Evolutionary conservation across 148 eudicot species (phyloP).

Genomic region (Heliamphora exappendiculata): DNA sequence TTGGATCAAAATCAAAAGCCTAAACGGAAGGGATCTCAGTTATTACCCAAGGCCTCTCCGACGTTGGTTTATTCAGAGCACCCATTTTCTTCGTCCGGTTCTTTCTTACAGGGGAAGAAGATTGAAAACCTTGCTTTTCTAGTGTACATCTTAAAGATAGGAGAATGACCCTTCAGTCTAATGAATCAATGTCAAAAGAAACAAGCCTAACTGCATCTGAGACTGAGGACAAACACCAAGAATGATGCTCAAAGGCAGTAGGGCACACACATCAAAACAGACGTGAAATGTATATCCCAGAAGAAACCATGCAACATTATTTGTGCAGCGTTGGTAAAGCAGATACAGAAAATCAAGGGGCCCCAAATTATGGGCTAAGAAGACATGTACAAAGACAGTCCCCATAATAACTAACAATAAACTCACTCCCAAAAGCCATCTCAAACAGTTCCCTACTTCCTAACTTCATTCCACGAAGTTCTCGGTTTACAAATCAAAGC

Average conservation of each 20-base stretch:
- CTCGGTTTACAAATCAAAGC: slow-evolving; percentile 16
- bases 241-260: neutral
- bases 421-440: slow-evolving; percentile 18
- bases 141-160: no score
- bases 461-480: neutral
- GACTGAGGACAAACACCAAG: no score
- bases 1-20: no score
- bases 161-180: no score
- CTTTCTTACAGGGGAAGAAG: no score
- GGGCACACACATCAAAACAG: neutral
- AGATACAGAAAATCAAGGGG: slow-evolving; percentile 16
- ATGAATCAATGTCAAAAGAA: no score
- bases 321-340: slow-evolving; percentile 18
- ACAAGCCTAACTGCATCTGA: no score
- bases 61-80: no score
- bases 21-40: no score
- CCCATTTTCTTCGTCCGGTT: no score
- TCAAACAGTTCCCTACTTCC: neutral
- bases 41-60: no score
- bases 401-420: slow-evolving; percentile 19
- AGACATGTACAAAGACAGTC: slow-evolving; percentile 37
- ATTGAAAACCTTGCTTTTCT: no score
- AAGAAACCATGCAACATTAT: slow-evolving; percentile 33
- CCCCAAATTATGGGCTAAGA: slow-evolving; percentile 26
- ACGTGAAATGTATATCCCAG: slow-evolving; percentile 3